Evolutionary conservation across 176 grass and related monocot genomes (phyloP), one percentile per base, ranked within the genome.

Genomic region (Ananas comosus): DNA sequence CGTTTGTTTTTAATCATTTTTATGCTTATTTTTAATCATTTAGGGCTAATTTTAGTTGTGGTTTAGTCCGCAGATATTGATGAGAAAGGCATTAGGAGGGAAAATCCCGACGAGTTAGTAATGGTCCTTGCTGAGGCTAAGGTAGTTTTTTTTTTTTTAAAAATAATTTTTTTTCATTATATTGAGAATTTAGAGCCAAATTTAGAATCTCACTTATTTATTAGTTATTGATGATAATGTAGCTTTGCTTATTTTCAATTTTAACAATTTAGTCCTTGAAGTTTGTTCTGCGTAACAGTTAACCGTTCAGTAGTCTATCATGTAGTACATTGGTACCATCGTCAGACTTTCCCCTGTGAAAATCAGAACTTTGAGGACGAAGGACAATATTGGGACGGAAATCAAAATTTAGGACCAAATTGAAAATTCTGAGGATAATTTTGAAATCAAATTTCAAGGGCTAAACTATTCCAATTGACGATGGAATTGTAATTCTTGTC

Each of bases 121-220:
- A 77, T 89, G 70, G 88, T 96, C 66, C 92, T 96, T 47, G 92
- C 92, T 0, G 86, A 96, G 67, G 92, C 88, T 58, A 96, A 96
- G 88, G 92, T 89, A 63, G n/a, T 12, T 1, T 13, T 13, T 9
- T 61, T 61, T n/a, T 16, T 11, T 22, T n/a, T 5, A 23, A 23
- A 23, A 0, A 23, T 0, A 23, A n/a, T 3, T 33, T 17, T 14
- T 9, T 42, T 16, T 2, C 33, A 42, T 1, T 42, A 42, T 67
- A 42, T 67, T 42, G 25, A 8, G 29, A 49, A 7, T 67, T 67
- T 11, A n/a, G 14, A 17, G 49, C 14, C 72, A 64, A 68, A 16
- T 67, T 74, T 3, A 61, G 13, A 61, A 18, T 3, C 63, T 83
- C 33, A 1, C 66, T 51, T 64, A n/a, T 22, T 2, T 18, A 48